Evolutionary conservation across 2,329 filamentous ascomycete species (phyloP).

Genomic region (Phialophora verrucosa): DNA sequence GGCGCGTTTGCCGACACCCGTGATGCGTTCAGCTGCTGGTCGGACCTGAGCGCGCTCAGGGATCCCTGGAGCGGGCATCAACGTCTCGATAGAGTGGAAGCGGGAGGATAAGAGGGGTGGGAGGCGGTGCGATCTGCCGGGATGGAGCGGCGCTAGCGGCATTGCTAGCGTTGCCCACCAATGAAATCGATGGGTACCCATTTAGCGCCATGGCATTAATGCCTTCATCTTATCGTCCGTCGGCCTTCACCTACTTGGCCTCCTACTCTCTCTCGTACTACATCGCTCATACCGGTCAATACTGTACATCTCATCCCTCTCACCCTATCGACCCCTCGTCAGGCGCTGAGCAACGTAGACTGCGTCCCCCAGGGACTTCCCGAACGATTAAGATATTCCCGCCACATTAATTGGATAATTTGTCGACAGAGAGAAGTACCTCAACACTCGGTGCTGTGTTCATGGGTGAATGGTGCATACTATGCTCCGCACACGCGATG

Average conservation of each 20-base stretch:
- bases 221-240: too few species aligned
- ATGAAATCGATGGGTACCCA: background rate
- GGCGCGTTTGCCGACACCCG: background rate
- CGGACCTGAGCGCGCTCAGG: conserved; percentile 14
- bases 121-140: conserved; percentile 9
- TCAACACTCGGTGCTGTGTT: background rate
- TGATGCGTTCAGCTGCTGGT: background rate
- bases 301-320: too few species aligned
- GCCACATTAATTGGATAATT: too few species aligned
- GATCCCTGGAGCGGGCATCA: background rate
- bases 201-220: too few species aligned
- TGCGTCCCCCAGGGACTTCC: background rate
- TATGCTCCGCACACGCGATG: background rate
- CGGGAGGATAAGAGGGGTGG: background rate
- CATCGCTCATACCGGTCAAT: too few species aligned
- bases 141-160: background rate
- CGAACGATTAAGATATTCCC: too few species aligned
- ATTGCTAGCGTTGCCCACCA: conserved; percentile 1
- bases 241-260: too few species aligned
- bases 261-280: too few species aligned
- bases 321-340: too few species aligned
- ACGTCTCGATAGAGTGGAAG: background rate
- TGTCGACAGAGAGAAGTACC: too few species aligned
- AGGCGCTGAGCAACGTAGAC: background rate
- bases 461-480: background rate